Percentiles rank a stretch among this genome's conserved stretches.
phyloP scores from a whole-genome alignment of 2,329 filamentous ascomycete genomes.

The Metarhizium robertsii region DNA sequence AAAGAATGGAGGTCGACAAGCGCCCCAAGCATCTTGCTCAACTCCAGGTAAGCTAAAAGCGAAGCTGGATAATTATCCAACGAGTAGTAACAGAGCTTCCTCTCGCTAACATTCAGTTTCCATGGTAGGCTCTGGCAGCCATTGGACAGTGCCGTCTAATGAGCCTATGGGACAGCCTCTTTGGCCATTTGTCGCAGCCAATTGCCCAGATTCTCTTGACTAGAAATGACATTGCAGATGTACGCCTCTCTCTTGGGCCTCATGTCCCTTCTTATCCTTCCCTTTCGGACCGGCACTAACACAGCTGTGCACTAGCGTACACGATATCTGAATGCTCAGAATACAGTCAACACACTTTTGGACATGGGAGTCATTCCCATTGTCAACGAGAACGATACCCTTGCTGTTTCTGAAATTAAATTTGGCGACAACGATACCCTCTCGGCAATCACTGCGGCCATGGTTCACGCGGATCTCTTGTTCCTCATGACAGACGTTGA shows the following conservation, averaged over 20 bases:
- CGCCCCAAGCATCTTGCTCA: constrained; percentile 85
- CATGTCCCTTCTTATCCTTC: not conserved
- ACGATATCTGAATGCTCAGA: constrained; percentile 93
- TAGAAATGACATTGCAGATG: constrained; percentile 91
- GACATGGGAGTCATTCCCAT: constrained; percentile 96
- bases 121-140: constrained; percentile 67
- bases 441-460: constrained; percentile 90
- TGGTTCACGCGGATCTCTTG: constrained; percentile 93
- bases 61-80: not conserved
- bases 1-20: constrained; percentile 79
- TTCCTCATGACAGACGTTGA: constrained; percentile 99
- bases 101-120: constrained; percentile 2
- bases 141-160: constrained; percentile 95
- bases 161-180: constrained; percentile 90
- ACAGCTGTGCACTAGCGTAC: constrained; percentile 48
- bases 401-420: constrained; percentile 97
- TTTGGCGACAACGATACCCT: constrained; percentile 98
- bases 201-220: constrained; percentile 93
- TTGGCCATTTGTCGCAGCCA: constrained; percentile 77
- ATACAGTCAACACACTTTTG: constrained; percentile 81
- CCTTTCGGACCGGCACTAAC: constrained; percentile 6
- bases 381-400: constrained; percentile 96
- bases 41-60: constrained; percentile 52
- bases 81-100: not conserved
- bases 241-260: constrained; percentile 29